phyloP scores from a whole-genome alignment of 2,329 filamentous ascomycete genomes.

The Diaporthe vaccinii region DNA sequence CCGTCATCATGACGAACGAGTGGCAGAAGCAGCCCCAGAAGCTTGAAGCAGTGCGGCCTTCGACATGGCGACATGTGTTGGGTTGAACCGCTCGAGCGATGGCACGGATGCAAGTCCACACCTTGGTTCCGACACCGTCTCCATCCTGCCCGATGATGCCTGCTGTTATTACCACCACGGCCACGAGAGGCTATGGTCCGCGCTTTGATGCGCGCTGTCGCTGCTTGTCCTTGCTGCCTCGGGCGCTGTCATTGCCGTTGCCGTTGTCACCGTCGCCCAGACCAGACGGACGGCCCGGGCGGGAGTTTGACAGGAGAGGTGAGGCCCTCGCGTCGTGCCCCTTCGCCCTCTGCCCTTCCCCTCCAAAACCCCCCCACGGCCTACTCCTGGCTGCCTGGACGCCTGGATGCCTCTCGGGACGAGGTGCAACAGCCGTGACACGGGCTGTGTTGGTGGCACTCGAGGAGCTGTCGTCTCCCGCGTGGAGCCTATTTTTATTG shows the following conservation, averaged over 20 bases:
- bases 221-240: slow-evolving; percentile 1
- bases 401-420: slow-evolving; percentile 19
- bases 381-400: not conserved
- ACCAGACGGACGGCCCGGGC: slow-evolving; percentile 12
- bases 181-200: slow-evolving; percentile 6
- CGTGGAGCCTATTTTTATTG: slow-evolving; percentile 41
- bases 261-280: slow-evolving; percentile 2
- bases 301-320: slow-evolving; percentile 9
- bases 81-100: slow-evolving; percentile 27
- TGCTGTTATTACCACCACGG: not conserved
- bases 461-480: slow-evolving; percentile 31
- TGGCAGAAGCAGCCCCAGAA: slow-evolving; percentile 11
- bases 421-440: slow-evolving; percentile 36
- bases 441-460: slow-evolving; percentile 35
- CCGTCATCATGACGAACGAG: slow-evolving; percentile 26
- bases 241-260: slow-evolving; percentile 14
- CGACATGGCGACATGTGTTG: slow-evolving; percentile 4
- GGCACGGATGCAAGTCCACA: slow-evolving; percentile 30
- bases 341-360: not conserved
- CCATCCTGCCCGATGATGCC: not conserved
- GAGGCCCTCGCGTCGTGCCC: slow-evolving; percentile 12
- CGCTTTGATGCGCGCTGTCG: slow-evolving; percentile 30
- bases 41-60: slow-evolving; percentile 18
- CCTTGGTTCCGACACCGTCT: slow-evolving; percentile 20
- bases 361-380: not conserved